Base-by-base conservation (phyloP, 116 monocot genomes). In the Trichopus zeylanicus region DNA sequence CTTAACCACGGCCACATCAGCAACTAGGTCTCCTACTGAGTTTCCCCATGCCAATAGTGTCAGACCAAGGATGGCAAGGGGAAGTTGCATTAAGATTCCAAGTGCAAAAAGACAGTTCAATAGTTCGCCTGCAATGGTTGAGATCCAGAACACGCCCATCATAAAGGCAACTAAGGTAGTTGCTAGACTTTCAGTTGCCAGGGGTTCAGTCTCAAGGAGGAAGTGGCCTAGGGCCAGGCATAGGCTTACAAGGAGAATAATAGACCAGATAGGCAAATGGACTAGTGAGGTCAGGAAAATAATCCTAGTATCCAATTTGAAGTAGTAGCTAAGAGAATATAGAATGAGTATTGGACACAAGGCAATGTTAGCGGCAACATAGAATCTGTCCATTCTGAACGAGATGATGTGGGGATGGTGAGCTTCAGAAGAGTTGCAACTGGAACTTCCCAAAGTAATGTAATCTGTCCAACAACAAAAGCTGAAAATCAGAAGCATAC, bases 11-110 rank as follows among this genome's bases (percentile, higher is more conserved):
- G 91, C 81, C 27, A 97, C 84, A 66, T 97, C 91, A 51, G 87
- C 91, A 42, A 87, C 87, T 55, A 97, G 81, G 57, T 97, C 97
- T 0, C 91, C 97, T 3, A 86, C 66, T 1, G 97, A 97, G 66
- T 97, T 97, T 11, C 97, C 91, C 97, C 97, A 97, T 38, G 97
- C 97, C 56, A 97, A 66, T 20, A 91, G 81, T 12, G 97, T 97
- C 60, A 97, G 70, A 8, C 97, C 97, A 0, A 97, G 79, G 12
- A 97, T 79, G 24, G 84, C 81, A 48, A 81, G 87, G 3, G 97
- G 77, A 23, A 97, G 53, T 37, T 84, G 38, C 73, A 87, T 58
- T 27, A 84, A 75, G 10, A 37, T 70, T 31, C 97, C 97, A 23
- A 91, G 67, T 29, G 84, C 77, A 46, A 65, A 51, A 25, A 91